Percentiles rank a stretch among this genome's conserved stretches.
Evolutionary conservation across 192 early-diverging fungal genomes (phyloP).

Genomic region (Coemansia biformis): DNA sequence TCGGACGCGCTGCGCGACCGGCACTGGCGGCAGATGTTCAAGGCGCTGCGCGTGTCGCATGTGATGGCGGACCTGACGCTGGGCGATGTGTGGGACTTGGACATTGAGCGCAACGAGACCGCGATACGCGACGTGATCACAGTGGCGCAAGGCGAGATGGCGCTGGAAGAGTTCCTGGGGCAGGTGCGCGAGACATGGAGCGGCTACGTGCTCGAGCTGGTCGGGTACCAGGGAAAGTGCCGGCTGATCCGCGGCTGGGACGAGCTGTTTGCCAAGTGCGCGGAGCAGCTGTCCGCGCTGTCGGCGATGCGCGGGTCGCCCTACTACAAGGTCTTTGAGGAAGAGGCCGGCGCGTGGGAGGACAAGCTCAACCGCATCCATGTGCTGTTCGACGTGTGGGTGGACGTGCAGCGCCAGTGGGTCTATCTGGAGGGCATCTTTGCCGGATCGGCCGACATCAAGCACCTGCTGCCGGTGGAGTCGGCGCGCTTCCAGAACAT

Average conservation of each 20-base stretch:
- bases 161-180: slow-evolving; percentile 94
- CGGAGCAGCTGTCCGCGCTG: slow-evolving; percentile 92
- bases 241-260: slow-evolving; percentile 97
- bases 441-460: slow-evolving; percentile 93
- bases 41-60: slow-evolving; percentile 68
- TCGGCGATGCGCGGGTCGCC: slow-evolving; percentile 96
- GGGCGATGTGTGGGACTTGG: slow-evolving; percentile 92
- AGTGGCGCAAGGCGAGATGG: slow-evolving; percentile 99
- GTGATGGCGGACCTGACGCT: slow-evolving; percentile 82
- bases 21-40: slow-evolving; percentile 95
- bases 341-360: slow-evolving; percentile 92
- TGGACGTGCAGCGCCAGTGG: slow-evolving; percentile 99
- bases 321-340: slow-evolving; percentile 97
- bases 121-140: slow-evolving; percentile 83
- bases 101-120: slow-evolving; percentile 80
- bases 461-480: slow-evolving; percentile 92
- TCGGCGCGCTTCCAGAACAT: slow-evolving; percentile 94
- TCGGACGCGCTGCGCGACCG: slow-evolving; percentile 94
- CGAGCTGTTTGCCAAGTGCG: slow-evolving; percentile 92
- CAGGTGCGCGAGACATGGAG: slow-evolving; percentile 90
- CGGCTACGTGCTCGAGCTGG: slow-evolving; percentile 86
- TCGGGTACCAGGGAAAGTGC: slow-evolving; percentile 96
- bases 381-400: slow-evolving; percentile 98
- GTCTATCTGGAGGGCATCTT: slow-evolving; percentile 99
- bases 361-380: slow-evolving; percentile 95